Percentiles rank a stretch among this genome's conserved stretches.
Evolutionary conservation across 306 rosid species (phyloP).

Genomic region (Vachellia pachyceras): DNA sequence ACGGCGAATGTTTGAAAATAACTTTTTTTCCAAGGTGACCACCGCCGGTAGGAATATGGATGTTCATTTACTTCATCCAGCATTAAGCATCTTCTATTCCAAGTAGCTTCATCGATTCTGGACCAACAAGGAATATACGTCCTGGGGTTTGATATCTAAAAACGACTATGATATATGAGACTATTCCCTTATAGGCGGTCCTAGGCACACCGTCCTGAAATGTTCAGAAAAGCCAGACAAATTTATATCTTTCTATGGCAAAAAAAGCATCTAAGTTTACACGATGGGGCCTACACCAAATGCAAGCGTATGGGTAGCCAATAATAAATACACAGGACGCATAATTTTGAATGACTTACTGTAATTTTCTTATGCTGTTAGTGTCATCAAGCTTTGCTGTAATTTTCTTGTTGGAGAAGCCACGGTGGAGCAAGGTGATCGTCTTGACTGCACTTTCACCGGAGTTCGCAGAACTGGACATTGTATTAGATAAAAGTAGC

Average conservation of each 20-base stretch:
- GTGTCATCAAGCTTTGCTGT: too few species aligned
- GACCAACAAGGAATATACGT: conserved; percentile 78
- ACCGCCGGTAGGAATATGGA: background rate
- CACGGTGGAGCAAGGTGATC: too few species aligned
- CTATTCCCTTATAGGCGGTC: conserved; percentile 89
- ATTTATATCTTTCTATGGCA: conserved; percentile 25
- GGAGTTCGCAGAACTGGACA: too few species aligned
- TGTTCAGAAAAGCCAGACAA: conserved; percentile 18
- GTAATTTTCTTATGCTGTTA: too few species aligned
- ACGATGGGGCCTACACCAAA: background rate
- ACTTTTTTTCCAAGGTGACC: background rate
- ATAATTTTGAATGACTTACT: conserved; percentile 1
- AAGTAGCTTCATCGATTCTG: conserved; percentile 73
- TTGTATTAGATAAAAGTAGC: too few species aligned
- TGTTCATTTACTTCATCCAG: conserved; percentile 41
- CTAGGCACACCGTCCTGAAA: conserved; percentile 95
- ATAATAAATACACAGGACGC: too few species aligned
- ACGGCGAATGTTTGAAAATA: background rate
- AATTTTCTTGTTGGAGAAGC: too few species aligned
- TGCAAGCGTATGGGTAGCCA: too few species aligned
- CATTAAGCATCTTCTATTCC: conserved; percentile 58
- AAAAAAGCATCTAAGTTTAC: background rate
- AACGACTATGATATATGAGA: too few species aligned
- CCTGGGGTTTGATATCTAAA: conserved; percentile 69
- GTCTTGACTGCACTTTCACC: too few species aligned